phyloP scores from a whole-genome alignment of 139 green algal species.

The Haematococcus sp. region DNA sequence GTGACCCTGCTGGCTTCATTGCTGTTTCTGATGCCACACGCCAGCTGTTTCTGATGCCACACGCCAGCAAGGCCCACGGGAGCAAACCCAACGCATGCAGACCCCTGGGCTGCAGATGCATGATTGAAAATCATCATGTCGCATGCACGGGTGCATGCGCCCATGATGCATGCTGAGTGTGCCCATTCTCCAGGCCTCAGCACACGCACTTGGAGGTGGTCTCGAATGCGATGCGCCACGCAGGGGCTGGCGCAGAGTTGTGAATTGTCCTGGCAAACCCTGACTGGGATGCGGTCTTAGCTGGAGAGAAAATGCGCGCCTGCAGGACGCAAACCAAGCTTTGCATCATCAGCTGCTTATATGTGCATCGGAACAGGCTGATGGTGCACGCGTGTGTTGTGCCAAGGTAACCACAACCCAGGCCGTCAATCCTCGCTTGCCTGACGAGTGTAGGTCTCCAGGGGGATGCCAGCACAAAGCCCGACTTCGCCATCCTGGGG shows the following conservation, averaged over 20 bases:
- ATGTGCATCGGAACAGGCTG: not conserved
- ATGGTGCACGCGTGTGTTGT: not conserved
- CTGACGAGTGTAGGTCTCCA: slow-evolving; percentile 58
- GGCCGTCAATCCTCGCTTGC: slow-evolving; percentile 15
- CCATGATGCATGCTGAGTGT: not conserved
- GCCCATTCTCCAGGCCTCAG: not conserved
- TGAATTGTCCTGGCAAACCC: slow-evolving; percentile 60
- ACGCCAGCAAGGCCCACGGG: not conserved
- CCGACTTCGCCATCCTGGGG: slow-evolving; percentile 42
- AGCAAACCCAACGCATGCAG: not conserved
- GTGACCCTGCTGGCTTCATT: not conserved
- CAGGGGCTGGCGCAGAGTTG: slow-evolving; percentile 28
- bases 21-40: not conserved
- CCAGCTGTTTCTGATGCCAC: not conserved
- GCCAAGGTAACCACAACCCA: too few species aligned
- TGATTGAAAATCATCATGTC: too few species aligned
- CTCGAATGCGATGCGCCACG: slow-evolving; percentile 81
- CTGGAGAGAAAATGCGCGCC: slow-evolving; percentile 70
- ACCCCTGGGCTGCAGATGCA: not conserved
- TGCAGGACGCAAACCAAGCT: slow-evolving; percentile 18
- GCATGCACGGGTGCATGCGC: not conserved
- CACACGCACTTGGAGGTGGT: slow-evolving; percentile 52
- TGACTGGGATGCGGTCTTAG: slow-evolving; percentile 64
- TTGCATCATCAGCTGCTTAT: not conserved
- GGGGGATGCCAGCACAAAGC: slow-evolving; percentile 45